Conservation (phyloP, 2,329 filamentous ascomycete genomes). For the Microthyrium microscopicum region DNA sequence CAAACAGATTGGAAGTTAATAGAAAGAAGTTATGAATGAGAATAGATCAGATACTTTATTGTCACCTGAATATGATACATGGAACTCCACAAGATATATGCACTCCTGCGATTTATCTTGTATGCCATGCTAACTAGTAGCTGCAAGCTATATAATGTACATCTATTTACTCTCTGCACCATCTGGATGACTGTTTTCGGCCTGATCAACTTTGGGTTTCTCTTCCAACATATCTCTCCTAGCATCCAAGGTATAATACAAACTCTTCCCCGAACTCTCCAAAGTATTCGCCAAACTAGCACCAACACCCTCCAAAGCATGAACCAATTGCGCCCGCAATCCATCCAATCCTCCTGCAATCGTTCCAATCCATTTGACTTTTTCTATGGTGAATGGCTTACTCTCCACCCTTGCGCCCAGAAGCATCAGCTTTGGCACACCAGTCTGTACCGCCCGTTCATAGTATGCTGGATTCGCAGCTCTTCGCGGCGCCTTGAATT, state of each 20-base stretch:
- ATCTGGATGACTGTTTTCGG: too few relatives aligned
- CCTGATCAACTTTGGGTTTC: constrained; percentile 14
- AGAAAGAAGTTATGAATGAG: too few relatives aligned
- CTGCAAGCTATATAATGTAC: too few relatives aligned
- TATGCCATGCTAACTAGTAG: too few relatives aligned
- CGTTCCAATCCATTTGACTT: constrained; percentile 52
- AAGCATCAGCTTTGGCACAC: constrained; percentile 71
- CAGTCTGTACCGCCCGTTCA: constrained; percentile 62
- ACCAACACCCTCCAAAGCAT: constrained; percentile 64
- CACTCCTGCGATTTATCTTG: too few relatives aligned
- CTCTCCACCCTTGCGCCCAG: constrained; percentile 79
- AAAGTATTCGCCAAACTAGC: constrained; percentile 61
- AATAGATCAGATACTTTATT: too few relatives aligned
- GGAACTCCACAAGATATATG: too few relatives aligned
- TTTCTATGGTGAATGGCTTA: constrained; percentile 62
- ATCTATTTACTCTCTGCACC: too few relatives aligned
- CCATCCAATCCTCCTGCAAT: constrained; percentile 72
- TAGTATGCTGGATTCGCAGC: constrained; percentile 66
- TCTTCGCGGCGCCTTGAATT: constrained; percentile 64
- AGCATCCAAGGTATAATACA: constrained; percentile 81
- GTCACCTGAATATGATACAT: too few relatives aligned
- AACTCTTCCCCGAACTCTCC: constrained; percentile 60
- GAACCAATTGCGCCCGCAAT: constrained; percentile 64
- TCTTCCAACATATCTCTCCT: constrained; percentile 61
- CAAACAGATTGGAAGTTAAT: too few relatives aligned